These are phyloP conservation scores for Fusarium cicatricum DNA, from an alignment of 2,329 filamentous ascomycete species.

Conservation along the genomic window DNA sequence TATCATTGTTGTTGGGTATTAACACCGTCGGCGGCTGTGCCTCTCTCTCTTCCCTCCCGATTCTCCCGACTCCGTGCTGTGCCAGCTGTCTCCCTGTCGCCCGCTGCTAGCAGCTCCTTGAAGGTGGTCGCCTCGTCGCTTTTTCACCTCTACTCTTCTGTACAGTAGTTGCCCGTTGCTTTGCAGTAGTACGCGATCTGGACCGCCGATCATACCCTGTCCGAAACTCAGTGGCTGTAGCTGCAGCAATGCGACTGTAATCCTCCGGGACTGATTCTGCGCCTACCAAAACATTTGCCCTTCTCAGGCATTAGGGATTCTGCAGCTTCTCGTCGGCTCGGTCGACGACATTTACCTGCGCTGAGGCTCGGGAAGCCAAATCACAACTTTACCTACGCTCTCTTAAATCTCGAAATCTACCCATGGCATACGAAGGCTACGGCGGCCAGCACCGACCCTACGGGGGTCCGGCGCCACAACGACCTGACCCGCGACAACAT, in stretches of 20 bases:
- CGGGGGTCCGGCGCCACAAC: slow-evolving; percentile 54
- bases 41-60: neutral
- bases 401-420: slow-evolving; percentile 8
- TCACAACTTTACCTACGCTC: neutral
- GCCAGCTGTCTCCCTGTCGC: slow-evolving; percentile 8
- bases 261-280: slow-evolving; percentile 26
- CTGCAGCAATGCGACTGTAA: slow-evolving; percentile 41
- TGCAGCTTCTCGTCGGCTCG: slow-evolving; percentile 1
- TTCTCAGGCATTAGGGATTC: neutral
- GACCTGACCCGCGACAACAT: slow-evolving; percentile 50
- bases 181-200: slow-evolving; percentile 27
- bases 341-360: slow-evolving; percentile 4
- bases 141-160: neutral
- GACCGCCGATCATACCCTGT: slow-evolving; percentile 34
- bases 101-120: slow-evolving; percentile 8
- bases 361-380: slow-evolving; percentile 5
- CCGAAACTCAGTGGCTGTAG: slow-evolving; percentile 32
- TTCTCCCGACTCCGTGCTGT: slow-evolving; percentile 2
- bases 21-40: slow-evolving; percentile 2
- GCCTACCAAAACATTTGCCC: slow-evolving; percentile 10
- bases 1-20: slow-evolving; percentile 8
- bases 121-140: slow-evolving; percentile 2
- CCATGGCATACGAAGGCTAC: slow-evolving; percentile 61
- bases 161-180: slow-evolving; percentile 1
- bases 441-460: slow-evolving; percentile 58